phyloP scores from a whole-genome alignment of 805 yeast species.

The Zygoascus ofunaensis region DNA sequence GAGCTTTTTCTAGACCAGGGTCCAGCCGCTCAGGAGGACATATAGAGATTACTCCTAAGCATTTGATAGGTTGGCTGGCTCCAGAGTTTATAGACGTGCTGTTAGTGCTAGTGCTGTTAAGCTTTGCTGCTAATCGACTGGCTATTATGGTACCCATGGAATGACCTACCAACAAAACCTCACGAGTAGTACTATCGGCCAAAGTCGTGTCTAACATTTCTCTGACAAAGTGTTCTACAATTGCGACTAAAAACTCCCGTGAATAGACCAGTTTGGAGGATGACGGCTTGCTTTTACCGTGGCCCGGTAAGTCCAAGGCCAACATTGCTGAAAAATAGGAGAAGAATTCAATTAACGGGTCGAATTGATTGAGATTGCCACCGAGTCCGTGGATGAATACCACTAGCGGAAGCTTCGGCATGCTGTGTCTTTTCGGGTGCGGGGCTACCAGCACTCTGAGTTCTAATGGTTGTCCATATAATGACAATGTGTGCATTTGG shows the following conservation, averaged over 20 bases:
- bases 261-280: conserved; percentile 31
- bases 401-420: conserved; percentile 43
- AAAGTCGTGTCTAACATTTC: conserved; percentile 25
- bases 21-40: conserved; percentile 28
- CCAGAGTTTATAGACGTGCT: background rate
- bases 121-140: conserved; percentile 34
- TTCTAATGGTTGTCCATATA: conserved; percentile 4
- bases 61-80: conserved; percentile 9
- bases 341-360: conserved; percentile 54
- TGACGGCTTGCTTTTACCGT: conserved; percentile 41
- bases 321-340: conserved; percentile 54
- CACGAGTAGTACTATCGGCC: conserved; percentile 20
- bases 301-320: conserved; percentile 81
- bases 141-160: conserved; percentile 62
- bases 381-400: conserved; percentile 83
- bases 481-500: background rate
- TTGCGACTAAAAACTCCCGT: conserved; percentile 32
- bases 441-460: conserved; percentile 21
- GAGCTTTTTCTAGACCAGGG: conserved; percentile 11
- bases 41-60: conserved; percentile 27
- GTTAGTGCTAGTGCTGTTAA: conserved; percentile 3
- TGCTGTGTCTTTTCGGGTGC: conserved; percentile 21
- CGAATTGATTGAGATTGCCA: conserved; percentile 82
- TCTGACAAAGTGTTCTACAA: conserved; percentile 24
- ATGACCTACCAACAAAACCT: conserved; percentile 47